phyloP scores from a whole-genome alignment of 148 eudicot genomes.

The Fagopyrum tataricum region DNA sequence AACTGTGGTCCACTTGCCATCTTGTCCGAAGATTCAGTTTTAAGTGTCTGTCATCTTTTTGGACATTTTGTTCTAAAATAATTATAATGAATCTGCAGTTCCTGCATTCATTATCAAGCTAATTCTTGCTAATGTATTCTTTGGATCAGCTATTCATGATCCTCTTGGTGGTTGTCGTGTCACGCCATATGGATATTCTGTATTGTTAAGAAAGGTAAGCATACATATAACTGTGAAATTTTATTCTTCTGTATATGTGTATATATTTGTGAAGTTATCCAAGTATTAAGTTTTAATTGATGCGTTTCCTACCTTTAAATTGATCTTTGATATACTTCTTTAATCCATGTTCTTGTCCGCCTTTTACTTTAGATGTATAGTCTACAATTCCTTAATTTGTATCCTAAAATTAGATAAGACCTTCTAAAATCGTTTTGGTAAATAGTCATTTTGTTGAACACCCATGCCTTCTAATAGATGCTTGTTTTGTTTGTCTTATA shows the following conservation, averaged over 20 bases:
- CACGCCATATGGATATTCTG: slow-evolving; percentile 81
- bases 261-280: background rate
- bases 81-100: background rate
- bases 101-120: background rate
- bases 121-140: slow-evolving; percentile 8
- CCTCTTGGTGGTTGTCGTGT: slow-evolving; percentile 97
- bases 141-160: slow-evolving; percentile 67
- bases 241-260: background rate
- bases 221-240: background rate
- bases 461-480: background rate
- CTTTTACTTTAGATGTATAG: background rate
- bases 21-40: background rate
- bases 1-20: background rate
- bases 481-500: slow-evolving; percentile 21
- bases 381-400: background rate
- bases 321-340: background rate
- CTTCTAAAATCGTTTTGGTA: background rate
- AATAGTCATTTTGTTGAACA: background rate
- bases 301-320: background rate
- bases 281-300: background rate
- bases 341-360: background rate
- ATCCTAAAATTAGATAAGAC: background rate
- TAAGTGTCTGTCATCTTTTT: background rate
- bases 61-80: background rate
- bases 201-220: slow-evolving; percentile 75